These are phyloP conservation scores for Colletotrichum sp. DNA, from an alignment of 2,329 filamentous ascomycete genomes.

Conservation along the genomic window DNA sequence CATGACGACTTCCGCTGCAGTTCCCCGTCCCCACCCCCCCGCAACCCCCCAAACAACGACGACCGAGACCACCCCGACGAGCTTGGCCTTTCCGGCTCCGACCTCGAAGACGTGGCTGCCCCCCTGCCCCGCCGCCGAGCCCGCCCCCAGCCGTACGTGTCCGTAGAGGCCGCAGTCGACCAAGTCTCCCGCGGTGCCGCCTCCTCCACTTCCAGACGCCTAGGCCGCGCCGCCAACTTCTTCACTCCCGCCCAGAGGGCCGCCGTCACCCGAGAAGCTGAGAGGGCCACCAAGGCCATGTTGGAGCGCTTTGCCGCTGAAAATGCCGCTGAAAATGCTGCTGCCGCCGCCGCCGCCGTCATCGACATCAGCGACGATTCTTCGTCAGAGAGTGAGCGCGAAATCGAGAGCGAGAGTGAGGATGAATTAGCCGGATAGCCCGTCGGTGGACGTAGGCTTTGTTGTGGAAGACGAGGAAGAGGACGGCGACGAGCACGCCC, in stretches of 20 bases:
- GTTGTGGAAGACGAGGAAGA: not conserved
- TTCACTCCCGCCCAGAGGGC: not conserved
- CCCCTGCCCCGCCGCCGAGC: not conserved
- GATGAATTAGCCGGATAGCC: not conserved
- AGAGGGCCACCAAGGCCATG: not conserved
- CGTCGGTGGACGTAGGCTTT: too few species aligned
- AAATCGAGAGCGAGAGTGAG: not conserved
- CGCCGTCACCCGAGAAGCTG: not conserved
- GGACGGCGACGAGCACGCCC: not conserved
- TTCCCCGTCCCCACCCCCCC: not conserved
- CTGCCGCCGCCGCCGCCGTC: too few species aligned
- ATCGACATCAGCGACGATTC: too few species aligned
- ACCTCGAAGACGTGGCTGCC: not conserved
- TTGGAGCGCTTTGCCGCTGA: not conserved
- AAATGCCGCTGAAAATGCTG: not conserved
- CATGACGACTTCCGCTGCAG: too few species aligned
- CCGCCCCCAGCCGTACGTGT: not conserved
- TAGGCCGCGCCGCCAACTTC: not conserved
- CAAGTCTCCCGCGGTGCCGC: not conserved
- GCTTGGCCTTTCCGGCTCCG: not conserved
- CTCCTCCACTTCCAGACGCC: not conserved
- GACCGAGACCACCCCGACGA: not conserved
- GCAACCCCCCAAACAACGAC: not conserved
- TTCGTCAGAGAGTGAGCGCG: not conserved
- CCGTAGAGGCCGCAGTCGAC: not conserved